Percentiles rank a stretch among this genome's conserved stretches.
Evolutionary conservation across 164 flowering plant genomes (phyloP).

Genomic region (Nymphaea colorata): DNA sequence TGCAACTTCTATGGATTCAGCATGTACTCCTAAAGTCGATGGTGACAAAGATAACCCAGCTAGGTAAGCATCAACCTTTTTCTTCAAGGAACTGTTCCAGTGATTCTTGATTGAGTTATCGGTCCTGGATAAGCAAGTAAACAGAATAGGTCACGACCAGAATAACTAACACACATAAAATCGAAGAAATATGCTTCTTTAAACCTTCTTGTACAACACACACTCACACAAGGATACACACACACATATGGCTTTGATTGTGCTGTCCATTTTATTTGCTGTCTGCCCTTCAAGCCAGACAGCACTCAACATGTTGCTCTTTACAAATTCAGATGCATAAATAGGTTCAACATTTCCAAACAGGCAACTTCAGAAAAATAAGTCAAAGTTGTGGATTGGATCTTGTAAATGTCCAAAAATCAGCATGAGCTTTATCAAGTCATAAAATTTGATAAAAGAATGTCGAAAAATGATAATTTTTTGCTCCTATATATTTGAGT

Average conservation of each 20-base stretch:
- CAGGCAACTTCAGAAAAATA: no score
- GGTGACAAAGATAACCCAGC: constrained; percentile 64
- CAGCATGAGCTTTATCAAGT: no score
- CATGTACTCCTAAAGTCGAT: constrained; percentile 28
- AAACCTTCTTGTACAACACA: not conserved
- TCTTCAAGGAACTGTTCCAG: constrained; percentile 97
- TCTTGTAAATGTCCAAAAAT: no score
- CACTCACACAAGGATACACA: not conserved
- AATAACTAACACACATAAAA: not conserved
- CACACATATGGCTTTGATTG: not conserved
- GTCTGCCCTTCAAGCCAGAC: no score
- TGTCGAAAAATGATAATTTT: no score
- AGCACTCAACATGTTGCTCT: no score
- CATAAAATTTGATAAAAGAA: no score
- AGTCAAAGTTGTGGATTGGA: no score
- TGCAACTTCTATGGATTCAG: constrained; percentile 24
- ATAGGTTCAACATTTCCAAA: no score
- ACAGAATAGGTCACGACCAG: not conserved
- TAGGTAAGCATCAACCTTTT: constrained; percentile 71
- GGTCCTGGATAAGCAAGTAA: constrained; percentile 46
- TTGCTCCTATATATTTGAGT: no score
- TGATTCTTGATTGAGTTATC: constrained; percentile 96
- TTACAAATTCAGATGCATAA: no score
- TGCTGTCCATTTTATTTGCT: no score
- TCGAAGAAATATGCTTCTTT: not conserved